These are phyloP conservation scores for Helotiales sp. DNA, from an alignment of 2,329 filamentous ascomycete genomes.

Conservation along the genomic window DNA sequence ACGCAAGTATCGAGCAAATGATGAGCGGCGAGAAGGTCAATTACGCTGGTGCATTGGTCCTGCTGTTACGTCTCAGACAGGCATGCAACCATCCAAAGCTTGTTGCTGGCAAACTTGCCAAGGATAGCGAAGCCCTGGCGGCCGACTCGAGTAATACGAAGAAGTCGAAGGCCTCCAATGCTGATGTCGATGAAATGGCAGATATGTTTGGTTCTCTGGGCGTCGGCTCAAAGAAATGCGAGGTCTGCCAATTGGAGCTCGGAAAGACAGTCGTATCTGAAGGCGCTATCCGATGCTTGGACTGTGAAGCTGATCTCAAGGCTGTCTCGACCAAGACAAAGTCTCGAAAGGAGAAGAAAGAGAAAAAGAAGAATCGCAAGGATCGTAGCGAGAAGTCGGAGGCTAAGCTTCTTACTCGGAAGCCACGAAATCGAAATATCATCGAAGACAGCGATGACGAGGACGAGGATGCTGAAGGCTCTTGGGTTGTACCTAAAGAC, in stretches of 20 bases:
- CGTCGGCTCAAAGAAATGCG: conserved; percentile 44
- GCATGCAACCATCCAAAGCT: conserved; percentile 94
- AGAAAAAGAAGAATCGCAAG: conserved; percentile 45
- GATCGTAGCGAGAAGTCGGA: conserved; percentile 28
- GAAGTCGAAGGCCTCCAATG: conserved; percentile 51
- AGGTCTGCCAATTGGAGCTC: conserved; percentile 42
- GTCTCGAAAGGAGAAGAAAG: conserved; percentile 47
- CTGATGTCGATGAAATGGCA: conserved; percentile 77
- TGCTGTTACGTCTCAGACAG: conserved; percentile 88
- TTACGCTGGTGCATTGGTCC: conserved; percentile 91
- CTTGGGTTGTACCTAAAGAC: conserved; percentile 78
- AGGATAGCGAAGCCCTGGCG: conserved; percentile 83
- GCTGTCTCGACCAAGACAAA: conserved; percentile 55
- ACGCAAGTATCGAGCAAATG: conserved; percentile 86
- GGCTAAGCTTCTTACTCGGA: conserved; percentile 51
- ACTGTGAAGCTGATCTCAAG: conserved; percentile 77
- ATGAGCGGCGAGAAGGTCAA: conserved; percentile 79
- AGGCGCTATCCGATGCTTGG: conserved; percentile 67
- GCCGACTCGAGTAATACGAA: conserved; percentile 60
- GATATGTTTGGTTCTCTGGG: conserved; percentile 86
- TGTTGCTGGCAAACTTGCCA: conserved; percentile 81
- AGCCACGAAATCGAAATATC: conserved; percentile 57
- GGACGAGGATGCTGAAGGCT: conserved; percentile 66
- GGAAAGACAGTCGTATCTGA: conserved; percentile 39
- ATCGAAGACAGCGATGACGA: conserved; percentile 71